These are phyloP conservation scores for Parastagonospora avenae DNA, from an alignment of 2,329 filamentous ascomycete genomes.

Conservation along the genomic window DNA sequence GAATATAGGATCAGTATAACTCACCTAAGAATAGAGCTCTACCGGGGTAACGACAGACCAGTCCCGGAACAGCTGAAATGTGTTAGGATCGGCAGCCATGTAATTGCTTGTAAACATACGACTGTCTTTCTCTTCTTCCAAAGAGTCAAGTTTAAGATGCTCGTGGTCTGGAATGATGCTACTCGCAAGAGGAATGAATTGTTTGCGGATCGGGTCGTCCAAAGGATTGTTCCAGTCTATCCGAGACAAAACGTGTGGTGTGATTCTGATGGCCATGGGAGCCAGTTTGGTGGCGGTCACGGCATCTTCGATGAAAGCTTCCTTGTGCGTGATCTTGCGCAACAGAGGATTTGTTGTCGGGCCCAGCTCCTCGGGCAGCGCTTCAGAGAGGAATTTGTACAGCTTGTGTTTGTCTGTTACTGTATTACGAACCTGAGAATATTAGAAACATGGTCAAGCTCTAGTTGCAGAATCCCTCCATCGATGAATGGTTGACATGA, in stretches of 20 bases:
- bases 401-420: constrained; percentile 57
- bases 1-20: constrained; percentile 13
- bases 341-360: constrained; percentile 31
- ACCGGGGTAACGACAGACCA: constrained; percentile 69
- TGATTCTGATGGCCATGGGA: constrained; percentile 66
- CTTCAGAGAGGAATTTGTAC: constrained; percentile 54
- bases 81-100: background rate
- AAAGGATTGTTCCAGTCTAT: constrained; percentile 65
- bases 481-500: background rate
- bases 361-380: constrained; percentile 59
- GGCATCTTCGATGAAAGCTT: constrained; percentile 62
- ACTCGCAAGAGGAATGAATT: constrained; percentile 65
- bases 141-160: constrained; percentile 60
- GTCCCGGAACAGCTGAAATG: constrained; percentile 53
- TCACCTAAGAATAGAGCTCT: constrained; percentile 66
- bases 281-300: constrained; percentile 58
- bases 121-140: constrained; percentile 63
- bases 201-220: constrained; percentile 63
- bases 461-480: no score
- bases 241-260: constrained; percentile 64
- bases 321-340: constrained; percentile 51
- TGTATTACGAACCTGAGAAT: constrained; percentile 53
- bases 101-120: constrained; percentile 28
- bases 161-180: constrained; percentile 61
- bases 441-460: background rate